phyloP scores from a whole-genome alignment of 345 rosid genomes.

The Anastatica hierochuntica region DNA sequence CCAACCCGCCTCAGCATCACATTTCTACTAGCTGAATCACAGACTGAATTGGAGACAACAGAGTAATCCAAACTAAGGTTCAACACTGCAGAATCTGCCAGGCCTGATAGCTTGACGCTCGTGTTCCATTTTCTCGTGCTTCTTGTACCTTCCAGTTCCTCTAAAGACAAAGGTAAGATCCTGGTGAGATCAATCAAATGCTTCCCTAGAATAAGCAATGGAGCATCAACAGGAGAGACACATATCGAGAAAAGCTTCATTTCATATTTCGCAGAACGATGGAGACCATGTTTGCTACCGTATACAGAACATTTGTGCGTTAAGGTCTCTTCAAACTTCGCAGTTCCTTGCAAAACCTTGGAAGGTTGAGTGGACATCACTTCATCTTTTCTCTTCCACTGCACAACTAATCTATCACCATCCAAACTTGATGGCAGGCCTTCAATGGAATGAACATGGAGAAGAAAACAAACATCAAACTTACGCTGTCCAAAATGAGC shows the following conservation, averaged over 20 bases:
- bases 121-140: conserved; percentile 62
- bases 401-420: conserved; percentile 43
- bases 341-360: conserved; percentile 40
- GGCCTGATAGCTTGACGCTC: conserved; percentile 52
- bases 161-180: conserved; percentile 57
- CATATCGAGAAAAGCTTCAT: conserved; percentile 44
- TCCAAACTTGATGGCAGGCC: conserved; percentile 47
- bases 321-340: conserved; percentile 66
- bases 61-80: conserved; percentile 67
- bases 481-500: conserved; percentile 44
- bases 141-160: conserved; percentile 56
- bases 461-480: conserved; percentile 53
- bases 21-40: conserved; percentile 16
- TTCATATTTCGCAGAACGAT: conserved; percentile 50
- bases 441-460: conserved; percentile 72
- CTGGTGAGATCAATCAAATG: conserved; percentile 74
- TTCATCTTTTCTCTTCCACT: conserved; percentile 64
- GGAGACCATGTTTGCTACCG: conserved; percentile 50
- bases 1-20: conserved; percentile 36
- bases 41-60: conserved; percentile 25
- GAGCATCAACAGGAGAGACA: conserved; percentile 38
- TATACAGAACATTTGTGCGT: conserved; percentile 45
- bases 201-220: conserved; percentile 41
- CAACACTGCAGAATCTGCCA: conserved; percentile 54
- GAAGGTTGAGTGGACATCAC: conserved; percentile 37